Evolutionary conservation across 768 basidiomycete species (phyloP).

Genomic region (Russula abietina): DNA sequence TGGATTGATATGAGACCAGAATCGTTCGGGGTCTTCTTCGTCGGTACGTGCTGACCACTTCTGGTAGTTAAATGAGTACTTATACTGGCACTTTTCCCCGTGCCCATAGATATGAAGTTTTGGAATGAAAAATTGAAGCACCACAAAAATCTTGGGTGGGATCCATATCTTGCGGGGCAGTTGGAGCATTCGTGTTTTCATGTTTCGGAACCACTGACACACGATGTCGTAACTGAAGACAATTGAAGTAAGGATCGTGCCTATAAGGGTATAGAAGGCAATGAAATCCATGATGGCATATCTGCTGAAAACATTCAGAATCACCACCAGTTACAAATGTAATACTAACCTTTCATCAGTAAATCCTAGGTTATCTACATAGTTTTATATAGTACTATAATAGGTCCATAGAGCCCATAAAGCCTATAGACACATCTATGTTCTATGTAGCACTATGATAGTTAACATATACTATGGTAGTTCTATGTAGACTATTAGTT

Average conservation of each 20-base stretch:
- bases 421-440: too few species aligned
- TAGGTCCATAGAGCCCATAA: too few species aligned
- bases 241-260: background rate
- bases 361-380: too few species aligned
- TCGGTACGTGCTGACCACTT: background rate
- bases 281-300: background rate
- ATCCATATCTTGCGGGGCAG: background rate
- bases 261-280: background rate
- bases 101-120: background rate
- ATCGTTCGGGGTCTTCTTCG: background rate
- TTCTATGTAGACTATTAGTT: too few species aligned
- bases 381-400: too few species aligned
- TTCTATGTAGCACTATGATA: too few species aligned
- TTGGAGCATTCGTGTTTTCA: background rate
- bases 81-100: constrained; percentile 1
- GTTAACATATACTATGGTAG: too few species aligned
- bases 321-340: background rate
- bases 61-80: background rate
- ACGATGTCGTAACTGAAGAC: background rate
- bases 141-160: background rate
- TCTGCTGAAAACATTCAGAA: background rate
- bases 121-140: background rate
- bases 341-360: background rate
- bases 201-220: background rate
- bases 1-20: background rate